Evolutionary conservation across 1,284 basidiomycete genomes (phyloP), one percentile per base, ranked within the genome.

Genomic region (Pholiota adiposa): DNA sequence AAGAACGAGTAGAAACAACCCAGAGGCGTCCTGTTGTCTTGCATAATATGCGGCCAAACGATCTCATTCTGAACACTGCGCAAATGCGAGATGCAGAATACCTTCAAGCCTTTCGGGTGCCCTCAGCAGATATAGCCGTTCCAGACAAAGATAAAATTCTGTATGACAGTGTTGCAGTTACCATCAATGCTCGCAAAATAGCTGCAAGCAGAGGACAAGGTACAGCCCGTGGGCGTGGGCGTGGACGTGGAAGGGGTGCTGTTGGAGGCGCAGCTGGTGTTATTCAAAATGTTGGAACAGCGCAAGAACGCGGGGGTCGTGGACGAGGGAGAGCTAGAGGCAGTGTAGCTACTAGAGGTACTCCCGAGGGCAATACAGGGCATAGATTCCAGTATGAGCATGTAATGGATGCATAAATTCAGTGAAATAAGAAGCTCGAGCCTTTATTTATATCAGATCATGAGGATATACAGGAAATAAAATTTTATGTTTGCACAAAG

Each of bases 1-100:
- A 71, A 46, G 70, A 72, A 50, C 60, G 64, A 1, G 34, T 23
- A 1, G 23, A 29, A 11, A 68, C 69, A 0, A 18, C 40, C 0
- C 50, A 55, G 4, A 61, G 56, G 0, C 2, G 2, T 0, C 52
- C 54, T n/a, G 29, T 63, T 7, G 48, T 64, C 19, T 38, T 64
- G 27, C 60, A 62, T 23, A n/a, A 9, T 4, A 43, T 36, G 12
- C 12, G 43, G 0, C 54, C 56, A 0, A 25, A 62, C 25, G 63
- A 68, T 40, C 12, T 59, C 1, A 53, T 72, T 25, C 59, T 72
- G 3, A 72, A 71, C 48, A 69, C 63, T 0, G 68, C 64, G 1
- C 69, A 72, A 34, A 72, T 72, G 71, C 59, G 65, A 4, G 67
- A 71, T 61, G 67, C 69, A 4, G 36, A 52, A 1, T 56, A 65